Evolutionary conservation across 2,329 filamentous ascomycete species (phyloP), one percentile per base, ranked within the genome.

Genomic region (Chaetothyriales sp.): DNA sequence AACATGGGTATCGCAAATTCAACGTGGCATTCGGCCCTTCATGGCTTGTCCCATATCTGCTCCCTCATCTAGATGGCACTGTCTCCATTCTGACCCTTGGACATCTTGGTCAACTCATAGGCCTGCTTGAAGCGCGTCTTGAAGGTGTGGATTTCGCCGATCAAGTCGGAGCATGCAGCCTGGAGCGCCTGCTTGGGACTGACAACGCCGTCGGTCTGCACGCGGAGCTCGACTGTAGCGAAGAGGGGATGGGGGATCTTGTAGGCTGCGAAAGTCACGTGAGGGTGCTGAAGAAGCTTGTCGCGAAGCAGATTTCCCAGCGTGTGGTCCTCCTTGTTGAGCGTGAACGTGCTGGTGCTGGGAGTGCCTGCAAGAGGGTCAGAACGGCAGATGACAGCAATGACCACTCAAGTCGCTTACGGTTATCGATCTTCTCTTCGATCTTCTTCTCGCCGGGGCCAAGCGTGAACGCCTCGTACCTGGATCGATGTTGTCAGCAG

Each of bases 311-410:
- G 76, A 67, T 98, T 95, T 61, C 83, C 92, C 22, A 98, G 78
- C 1, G 90, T 95, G 70, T 95, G 90, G 62, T 98, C 92, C 68
- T 98, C 92, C 68, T 95, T 96, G 70, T 87, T 86, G 70, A 98
- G 81, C 53, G 86, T 81, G 72, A 98, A 98, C 68, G 95, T 85
- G 8, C 87, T 85, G n/a, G 86, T 88, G 66, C 95, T 94, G 19
- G 90, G 86, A 65, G 94, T 88, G 63, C 87, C 88, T 92, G 53
- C 18, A 36, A 7, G 18, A 2, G 18, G 5, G n/a, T 57, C 20
- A 57, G 48, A 18, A 46, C 5, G 22, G 36, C 18, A 19, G 39
- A 20, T 5, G 12, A 15, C 32, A 10, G 2, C 2, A 49, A 15
- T 18, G 26, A 15, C 32, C 18, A 28, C 44, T 46, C 49, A 43